These are phyloP conservation scores for Apophysomyces trapeziformis DNA, from an alignment of 371 early-diverging fungal genomes.

Conservation along the genomic window DNA sequence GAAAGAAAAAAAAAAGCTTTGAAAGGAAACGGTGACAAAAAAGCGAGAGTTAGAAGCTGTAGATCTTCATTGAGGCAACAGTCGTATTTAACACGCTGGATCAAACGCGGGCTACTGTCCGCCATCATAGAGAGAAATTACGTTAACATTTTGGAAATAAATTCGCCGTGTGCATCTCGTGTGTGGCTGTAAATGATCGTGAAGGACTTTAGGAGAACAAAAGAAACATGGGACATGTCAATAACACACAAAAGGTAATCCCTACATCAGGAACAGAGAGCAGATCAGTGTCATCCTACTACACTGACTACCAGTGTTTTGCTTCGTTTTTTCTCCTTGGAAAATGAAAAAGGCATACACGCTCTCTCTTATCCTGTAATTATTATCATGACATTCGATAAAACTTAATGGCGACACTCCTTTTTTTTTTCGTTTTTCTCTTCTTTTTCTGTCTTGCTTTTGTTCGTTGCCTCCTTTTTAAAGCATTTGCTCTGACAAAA, in stretches of 20 bases:
- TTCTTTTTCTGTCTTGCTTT: background rate
- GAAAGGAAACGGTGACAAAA: background rate
- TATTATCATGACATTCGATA: background rate
- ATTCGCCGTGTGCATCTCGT: background rate
- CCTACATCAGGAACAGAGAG: background rate
- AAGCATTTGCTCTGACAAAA: background rate
- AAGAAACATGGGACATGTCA: conserved; percentile 4
- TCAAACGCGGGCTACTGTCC: background rate
- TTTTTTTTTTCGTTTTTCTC: background rate
- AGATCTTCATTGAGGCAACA: background rate
- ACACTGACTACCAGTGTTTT: conserved; percentile 3
- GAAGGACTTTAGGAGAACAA: conserved; percentile 3
- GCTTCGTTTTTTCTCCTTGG: background rate
- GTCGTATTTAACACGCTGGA: background rate
- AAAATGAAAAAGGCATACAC: background rate
- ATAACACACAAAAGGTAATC: conserved; percentile 4
- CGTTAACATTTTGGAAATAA: background rate
- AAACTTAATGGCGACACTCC: conserved; percentile 1
- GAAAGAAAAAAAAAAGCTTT: background rate
- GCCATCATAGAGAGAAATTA: background rate
- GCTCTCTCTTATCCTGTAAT: background rate
- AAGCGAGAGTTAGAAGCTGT: background rate
- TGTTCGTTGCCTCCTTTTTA: background rate
- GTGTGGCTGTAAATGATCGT: conserved; percentile 9
- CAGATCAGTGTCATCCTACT: conserved; percentile 4